Evolutionary conservation across 1,284 basidiomycete genomes (phyloP).

Genomic region (Cryptococcus amylolentus): DNA sequence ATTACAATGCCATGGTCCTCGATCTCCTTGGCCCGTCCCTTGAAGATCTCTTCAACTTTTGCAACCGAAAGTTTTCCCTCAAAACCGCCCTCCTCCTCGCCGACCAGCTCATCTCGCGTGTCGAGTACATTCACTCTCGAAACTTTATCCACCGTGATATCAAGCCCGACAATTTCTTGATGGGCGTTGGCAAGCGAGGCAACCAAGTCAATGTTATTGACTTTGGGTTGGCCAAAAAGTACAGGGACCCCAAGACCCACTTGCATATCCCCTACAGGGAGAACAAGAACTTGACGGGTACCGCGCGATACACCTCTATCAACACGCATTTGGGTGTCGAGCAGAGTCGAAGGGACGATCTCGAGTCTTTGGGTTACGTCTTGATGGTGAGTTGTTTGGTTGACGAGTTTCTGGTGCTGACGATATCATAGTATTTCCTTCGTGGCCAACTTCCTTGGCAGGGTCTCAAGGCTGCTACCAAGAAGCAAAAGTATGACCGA

Average conservation of each 20-base stretch:
- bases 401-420: constrained; percentile 5
- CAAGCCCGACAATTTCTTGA: constrained; percentile 99
- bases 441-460: constrained; percentile 96
- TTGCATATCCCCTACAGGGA: constrained; percentile 99
- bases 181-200: constrained; percentile 99
- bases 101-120: constrained; percentile 96
- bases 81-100: constrained; percentile 97
- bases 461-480: constrained; percentile 94
- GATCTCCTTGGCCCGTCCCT: constrained; percentile 96
- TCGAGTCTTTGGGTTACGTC: constrained; percentile 93
- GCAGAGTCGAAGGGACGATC: constrained; percentile 91
- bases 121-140: constrained; percentile 98
- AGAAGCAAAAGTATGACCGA: constrained; percentile 99
- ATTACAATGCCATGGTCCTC: constrained; percentile 99
- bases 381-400: constrained; percentile 59
- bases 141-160: constrained; percentile 99
- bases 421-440: constrained; percentile 71
- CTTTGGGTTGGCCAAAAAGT: constrained; percentile 99
- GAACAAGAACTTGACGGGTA: constrained; percentile 99
- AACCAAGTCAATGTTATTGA: constrained; percentile 99
- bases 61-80: constrained; percentile 95
- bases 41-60: constrained; percentile 99
- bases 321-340: constrained; percentile 98
- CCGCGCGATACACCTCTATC: constrained; percentile 98
- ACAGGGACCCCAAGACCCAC: constrained; percentile 98